These are phyloP conservation scores for Ramalina intermedia DNA, from an alignment of 495 filamentous ascomycete species.

Conservation along the genomic window DNA sequence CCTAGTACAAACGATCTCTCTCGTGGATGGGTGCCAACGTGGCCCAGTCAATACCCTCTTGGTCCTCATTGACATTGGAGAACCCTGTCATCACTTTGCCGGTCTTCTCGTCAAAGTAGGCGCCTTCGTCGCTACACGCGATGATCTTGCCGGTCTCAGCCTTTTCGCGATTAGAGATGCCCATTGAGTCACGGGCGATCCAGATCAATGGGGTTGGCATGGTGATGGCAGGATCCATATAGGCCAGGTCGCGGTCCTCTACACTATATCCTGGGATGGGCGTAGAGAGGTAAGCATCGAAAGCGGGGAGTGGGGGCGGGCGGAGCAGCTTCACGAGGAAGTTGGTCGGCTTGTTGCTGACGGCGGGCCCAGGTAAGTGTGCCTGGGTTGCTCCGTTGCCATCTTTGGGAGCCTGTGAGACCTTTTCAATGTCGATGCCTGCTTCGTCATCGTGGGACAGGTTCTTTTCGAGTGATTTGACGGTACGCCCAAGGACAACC, in stretches of 20 bases:
- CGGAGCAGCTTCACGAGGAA: constrained; percentile 56
- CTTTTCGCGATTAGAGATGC: constrained; percentile 63
- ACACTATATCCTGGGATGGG: constrained; percentile 51
- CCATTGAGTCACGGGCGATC: constrained; percentile 64
- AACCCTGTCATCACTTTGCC: too few relatives aligned
- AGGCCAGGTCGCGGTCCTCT: constrained; percentile 50
- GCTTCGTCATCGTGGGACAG: constrained; percentile 36
- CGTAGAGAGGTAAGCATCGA: constrained; percentile 52
- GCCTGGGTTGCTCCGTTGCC: neutral
- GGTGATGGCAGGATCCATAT: constrained; percentile 56
- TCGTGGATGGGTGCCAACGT: too few relatives aligned
- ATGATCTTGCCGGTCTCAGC: constrained; percentile 54
- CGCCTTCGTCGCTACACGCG: constrained; percentile 68
- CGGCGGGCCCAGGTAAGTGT: neutral
- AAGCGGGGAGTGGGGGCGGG: constrained; percentile 62
- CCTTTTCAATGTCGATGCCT: too few relatives aligned
- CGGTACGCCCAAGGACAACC: constrained; percentile 56
- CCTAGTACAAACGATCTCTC: too few relatives aligned
- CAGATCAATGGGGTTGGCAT: constrained; percentile 56
- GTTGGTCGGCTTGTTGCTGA: constrained; percentile 31
- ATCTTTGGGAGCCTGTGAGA: neutral
- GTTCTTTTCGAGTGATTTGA: constrained; percentile 66
- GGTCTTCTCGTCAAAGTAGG: constrained; percentile 57
- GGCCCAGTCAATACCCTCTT: too few relatives aligned
- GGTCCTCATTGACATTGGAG: too few relatives aligned